Base-by-base conservation (phyloP, 2,329 filamentous ascomycete species). In the Aspergillus neotritici region DNA sequence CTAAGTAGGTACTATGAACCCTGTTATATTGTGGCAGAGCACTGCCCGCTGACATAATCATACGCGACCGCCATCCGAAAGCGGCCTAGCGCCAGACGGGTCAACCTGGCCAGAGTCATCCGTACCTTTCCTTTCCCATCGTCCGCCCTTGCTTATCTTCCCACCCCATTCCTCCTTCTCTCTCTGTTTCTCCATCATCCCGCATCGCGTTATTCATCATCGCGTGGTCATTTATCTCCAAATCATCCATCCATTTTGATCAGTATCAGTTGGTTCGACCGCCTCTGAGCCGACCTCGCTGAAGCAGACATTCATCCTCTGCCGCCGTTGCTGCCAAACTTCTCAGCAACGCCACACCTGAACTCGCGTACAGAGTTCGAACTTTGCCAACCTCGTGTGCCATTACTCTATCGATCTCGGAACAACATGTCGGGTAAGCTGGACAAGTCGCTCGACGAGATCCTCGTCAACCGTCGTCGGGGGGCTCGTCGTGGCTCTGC, bases 381-480 rank as follows among this genome's bases (percentile, higher is more conserved):
- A 9, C 21, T 25, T 25, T 25, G 21, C 21, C 21, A 25, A 25
- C 21, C 21, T 25, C 21, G 21, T 25, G 21, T 25, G 7, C 21
- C 21, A 25, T 25, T 25, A 8, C 21, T 25, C 21, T 25, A 25
- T 25, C 35, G 34, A 50, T 34, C 31, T 47, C 40, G 44, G 44
- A 35, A 46, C 52, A 84, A 59, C 56, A 94, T 95, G 89, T 87
- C 88, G 76, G 84, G 82, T 75, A 96, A 96, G 76, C 86, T 98
- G 65, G 89, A 96, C 70, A 84, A 94, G 76, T 90, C 89, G 75
- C 87, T 98, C 57, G 93, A 97, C 69, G 89, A 96, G 74, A 96
- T 98, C 72, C 83, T 95, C 76, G 87, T 85, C 68, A 86, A 82
- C 64, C 82, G 78, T 69, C 71, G 79, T 71, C 66, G 72, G 65